These are phyloP conservation scores for Alternaria arborescens DNA, from an alignment of 2,329 filamentous ascomycete genomes.

Conservation along the genomic window DNA sequence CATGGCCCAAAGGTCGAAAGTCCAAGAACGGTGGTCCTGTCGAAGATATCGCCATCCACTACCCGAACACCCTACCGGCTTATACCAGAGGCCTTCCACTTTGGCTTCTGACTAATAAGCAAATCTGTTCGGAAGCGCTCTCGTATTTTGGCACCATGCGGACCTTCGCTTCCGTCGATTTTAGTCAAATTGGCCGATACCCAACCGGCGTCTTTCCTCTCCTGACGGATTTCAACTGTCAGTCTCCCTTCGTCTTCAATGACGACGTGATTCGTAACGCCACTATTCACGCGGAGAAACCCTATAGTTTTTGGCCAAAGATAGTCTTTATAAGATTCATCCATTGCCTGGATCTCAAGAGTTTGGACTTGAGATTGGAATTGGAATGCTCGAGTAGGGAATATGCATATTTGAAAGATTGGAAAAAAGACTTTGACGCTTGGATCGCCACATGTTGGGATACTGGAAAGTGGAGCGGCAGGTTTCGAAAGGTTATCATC, in stretches of 20 bases:
- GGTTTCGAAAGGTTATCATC: neutral
- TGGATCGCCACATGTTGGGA: too few relatives aligned
- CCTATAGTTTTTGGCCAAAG: too few relatives aligned
- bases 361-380: too few relatives aligned
- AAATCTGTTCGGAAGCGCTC: neutral
- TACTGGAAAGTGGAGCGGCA: neutral
- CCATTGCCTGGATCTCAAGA: too few relatives aligned
- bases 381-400: too few relatives aligned
- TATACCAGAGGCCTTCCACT: neutral
- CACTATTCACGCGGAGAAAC: neutral
- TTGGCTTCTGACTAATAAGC: neutral
- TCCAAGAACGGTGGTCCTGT: too few relatives aligned
- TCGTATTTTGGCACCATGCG: neutral
- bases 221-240: too few relatives aligned
- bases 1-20: too few relatives aligned
- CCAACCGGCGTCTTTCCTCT: too few relatives aligned
- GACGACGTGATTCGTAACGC: neutral
- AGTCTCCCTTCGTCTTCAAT: neutral
- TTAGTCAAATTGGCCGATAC: neutral
- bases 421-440: too few relatives aligned
- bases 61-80: neutral
- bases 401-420: too few relatives aligned
- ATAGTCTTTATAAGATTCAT: too few relatives aligned
- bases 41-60: neutral
- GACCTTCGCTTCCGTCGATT: neutral